Conservation (phyloP, 768 basidiomycete species). For the Termitomyces sp. region DNA sequence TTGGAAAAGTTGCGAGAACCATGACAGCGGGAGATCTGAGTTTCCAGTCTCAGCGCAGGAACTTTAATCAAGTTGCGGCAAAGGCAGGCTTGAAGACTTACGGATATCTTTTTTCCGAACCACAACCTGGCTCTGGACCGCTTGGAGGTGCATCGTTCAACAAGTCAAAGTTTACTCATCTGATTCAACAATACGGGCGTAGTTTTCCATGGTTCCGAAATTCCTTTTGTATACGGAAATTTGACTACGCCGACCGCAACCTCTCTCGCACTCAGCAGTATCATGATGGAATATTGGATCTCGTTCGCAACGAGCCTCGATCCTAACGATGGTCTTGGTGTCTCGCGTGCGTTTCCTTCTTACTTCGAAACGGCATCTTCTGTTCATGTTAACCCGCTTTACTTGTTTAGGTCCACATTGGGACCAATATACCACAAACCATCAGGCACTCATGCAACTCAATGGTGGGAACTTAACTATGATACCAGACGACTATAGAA, state of each 20-base stretch:
- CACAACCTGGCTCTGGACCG: constrained; percentile 11
- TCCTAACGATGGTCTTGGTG: constrained; percentile 37
- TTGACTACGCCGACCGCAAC: constrained; percentile 12
- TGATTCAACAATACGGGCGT: not conserved
- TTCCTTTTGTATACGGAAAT: constrained; percentile 24
- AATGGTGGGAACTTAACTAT: constrained; percentile 20
- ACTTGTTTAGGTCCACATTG: constrained; percentile 16
- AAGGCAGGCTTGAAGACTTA: constrained; percentile 24
- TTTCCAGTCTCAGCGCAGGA: constrained; percentile 28
- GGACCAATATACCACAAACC: constrained; percentile 15
- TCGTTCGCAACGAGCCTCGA: constrained; percentile 38
- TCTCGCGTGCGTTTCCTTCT: constrained; percentile 18
- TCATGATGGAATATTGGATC: constrained; percentile 41
- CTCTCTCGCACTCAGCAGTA: constrained; percentile 20
- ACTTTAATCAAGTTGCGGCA: constrained; percentile 27
- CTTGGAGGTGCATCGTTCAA: constrained; percentile 4
- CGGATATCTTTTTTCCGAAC: constrained; percentile 35
- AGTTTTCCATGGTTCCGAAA: constrained; percentile 26
- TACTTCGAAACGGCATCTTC: not conserved
- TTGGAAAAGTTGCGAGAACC: not conserved
- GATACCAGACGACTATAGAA: constrained; percentile 22
- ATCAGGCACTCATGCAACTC: constrained; percentile 18
- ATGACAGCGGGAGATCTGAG: constrained; percentile 25
- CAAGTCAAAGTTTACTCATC: not conserved
- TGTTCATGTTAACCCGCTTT: not conserved